Conservation (phyloP, 345 rosid genomes). For the Anastatica hierochuntica region DNA sequence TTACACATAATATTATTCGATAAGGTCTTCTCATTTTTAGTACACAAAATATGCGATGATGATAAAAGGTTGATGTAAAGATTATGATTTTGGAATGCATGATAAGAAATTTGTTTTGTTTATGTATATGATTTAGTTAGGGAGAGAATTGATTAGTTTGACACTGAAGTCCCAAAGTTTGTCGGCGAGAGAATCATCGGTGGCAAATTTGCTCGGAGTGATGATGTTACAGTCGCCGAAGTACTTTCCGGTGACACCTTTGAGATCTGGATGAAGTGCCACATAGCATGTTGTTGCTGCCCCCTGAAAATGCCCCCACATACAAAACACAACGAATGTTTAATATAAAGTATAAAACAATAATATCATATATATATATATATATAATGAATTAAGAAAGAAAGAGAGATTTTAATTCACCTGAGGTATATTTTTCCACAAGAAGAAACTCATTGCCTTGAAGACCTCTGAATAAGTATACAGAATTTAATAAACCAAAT, state of each 20-base stretch:
- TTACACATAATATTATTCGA: too few relatives aligned
- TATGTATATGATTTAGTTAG: not conserved
- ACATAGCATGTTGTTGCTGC: constrained; percentile 90
- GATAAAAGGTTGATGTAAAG: too few relatives aligned
- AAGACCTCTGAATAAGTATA: constrained; percentile 37
- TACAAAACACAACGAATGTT: too few relatives aligned
- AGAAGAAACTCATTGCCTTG: constrained; percentile 38
- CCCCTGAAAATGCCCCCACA: constrained; percentile 42
- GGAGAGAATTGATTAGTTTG: constrained; percentile 20
- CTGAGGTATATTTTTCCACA: constrained; percentile 91
- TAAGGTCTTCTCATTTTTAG: too few relatives aligned
- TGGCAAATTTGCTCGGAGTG: constrained; percentile 41
- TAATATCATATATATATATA: too few relatives aligned
- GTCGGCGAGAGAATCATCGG: constrained; percentile 36
- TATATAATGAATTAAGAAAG: too few relatives aligned
- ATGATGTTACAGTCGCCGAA: constrained; percentile 57
- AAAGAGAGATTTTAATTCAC: constrained; percentile 24
- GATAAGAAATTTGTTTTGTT: too few relatives aligned
- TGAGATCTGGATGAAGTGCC: constrained; percentile 62
- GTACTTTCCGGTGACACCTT: constrained; percentile 66
- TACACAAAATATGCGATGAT: too few relatives aligned
- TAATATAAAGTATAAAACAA: too few relatives aligned
- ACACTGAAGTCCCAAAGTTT: constrained; percentile 68
- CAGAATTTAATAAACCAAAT: too few relatives aligned
- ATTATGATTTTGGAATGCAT: too few relatives aligned